These are phyloP conservation scores for Puccinia novopanici DNA, from an alignment of 1,284 basidiomycete genomes.

Conservation along the genomic window DNA sequence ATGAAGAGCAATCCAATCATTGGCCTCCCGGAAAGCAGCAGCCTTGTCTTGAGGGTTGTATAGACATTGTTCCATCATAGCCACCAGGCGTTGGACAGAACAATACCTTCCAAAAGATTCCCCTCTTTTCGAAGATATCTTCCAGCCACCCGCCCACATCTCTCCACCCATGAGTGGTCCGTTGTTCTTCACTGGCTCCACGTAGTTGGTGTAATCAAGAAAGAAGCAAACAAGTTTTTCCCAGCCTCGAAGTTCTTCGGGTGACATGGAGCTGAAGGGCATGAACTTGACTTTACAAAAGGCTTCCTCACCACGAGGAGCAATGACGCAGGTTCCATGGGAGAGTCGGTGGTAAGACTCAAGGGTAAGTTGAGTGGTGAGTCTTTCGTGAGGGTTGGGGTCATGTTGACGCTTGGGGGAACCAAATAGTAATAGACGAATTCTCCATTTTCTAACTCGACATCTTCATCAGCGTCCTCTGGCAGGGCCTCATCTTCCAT, in stretches of 20 bases:
- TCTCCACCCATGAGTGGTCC: too few species aligned
- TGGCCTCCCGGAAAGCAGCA: too few species aligned
- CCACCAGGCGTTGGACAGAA: too few species aligned
- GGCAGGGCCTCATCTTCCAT: too few species aligned
- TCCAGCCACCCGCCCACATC: too few species aligned
- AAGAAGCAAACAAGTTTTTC: neutral
- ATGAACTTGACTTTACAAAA: neutral
- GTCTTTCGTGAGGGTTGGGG: neutral
- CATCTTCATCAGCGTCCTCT: too few species aligned
- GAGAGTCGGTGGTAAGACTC: neutral
- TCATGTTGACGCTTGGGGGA: neutral
- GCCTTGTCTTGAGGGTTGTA: too few species aligned
- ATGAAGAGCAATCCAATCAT: too few species aligned
- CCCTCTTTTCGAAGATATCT: too few species aligned
- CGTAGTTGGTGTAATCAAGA: neutral
- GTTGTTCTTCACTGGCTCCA: too few species aligned
- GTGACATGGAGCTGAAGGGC: neutral
- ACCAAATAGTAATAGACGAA: neutral
- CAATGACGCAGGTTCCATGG: conserved; percentile 11
- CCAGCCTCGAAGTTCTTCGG: neutral
- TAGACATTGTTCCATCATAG: too few species aligned
- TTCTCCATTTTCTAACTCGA: neutral
- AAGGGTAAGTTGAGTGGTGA: neutral
- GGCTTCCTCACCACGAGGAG: neutral
- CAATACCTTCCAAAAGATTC: too few species aligned